Conservation (phyloP, 345 rosid genomes). For the Nephelium lappaceum region DNA sequence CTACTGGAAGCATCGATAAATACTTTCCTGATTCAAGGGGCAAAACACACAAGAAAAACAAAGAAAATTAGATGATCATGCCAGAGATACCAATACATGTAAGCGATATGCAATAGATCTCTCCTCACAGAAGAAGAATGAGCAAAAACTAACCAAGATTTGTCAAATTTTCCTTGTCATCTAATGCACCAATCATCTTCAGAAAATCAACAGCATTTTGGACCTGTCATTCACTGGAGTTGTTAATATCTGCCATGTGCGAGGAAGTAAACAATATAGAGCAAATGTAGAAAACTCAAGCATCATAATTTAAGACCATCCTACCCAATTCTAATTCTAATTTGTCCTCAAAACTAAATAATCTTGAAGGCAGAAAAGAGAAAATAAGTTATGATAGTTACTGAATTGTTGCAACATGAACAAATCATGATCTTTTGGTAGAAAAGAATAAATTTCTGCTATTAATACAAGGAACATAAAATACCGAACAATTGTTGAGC, state of each 20-base stretch:
- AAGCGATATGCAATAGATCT: constrained; percentile 6
- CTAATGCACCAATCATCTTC: constrained; percentile 91
- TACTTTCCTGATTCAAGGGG: constrained; percentile 58
- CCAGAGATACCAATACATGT: background rate
- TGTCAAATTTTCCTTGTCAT: constrained; percentile 89
- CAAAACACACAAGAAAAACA: constrained; percentile 3
- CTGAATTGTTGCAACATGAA: background rate
- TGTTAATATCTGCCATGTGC: constrained; percentile 16
- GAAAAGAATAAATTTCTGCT: background rate
- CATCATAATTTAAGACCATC: constrained; percentile 13
- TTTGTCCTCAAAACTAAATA: background rate
- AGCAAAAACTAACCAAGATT: constrained; percentile 74
- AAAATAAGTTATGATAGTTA: background rate
- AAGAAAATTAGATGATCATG: constrained; percentile 6
- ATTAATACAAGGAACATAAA: background rate
- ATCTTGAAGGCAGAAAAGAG: background rate
- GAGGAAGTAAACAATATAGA: background rate
- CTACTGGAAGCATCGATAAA: constrained; percentile 91
- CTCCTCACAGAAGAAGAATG: constrained; percentile 10
- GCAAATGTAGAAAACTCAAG: background rate
- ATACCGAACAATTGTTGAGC: background rate
- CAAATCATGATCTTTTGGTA: background rate
- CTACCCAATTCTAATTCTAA: background rate
- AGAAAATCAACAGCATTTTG: constrained; percentile 91
- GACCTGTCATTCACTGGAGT: constrained; percentile 55